These are phyloP conservation scores for Apophysomyces elegans DNA, from an alignment of 371 early-diverging fungal species.

Conservation along the genomic window DNA sequence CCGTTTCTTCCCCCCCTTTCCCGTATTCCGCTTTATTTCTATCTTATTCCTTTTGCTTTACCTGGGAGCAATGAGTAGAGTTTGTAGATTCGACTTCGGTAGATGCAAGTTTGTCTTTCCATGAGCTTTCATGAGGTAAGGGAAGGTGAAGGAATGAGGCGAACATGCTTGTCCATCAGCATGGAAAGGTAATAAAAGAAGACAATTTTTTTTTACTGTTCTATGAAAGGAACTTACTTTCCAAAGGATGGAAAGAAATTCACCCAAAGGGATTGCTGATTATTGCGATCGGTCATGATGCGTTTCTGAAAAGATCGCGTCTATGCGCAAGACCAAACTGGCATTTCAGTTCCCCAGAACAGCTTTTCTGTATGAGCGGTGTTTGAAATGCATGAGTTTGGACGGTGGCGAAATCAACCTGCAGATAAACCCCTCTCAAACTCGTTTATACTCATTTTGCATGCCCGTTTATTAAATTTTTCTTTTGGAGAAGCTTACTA, in stretches of 20 bases:
- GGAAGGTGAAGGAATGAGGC: too few relatives aligned
- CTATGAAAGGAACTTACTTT: neutral
- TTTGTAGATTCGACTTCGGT: neutral
- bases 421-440: too few relatives aligned
- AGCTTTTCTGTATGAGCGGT: too few relatives aligned
- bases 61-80: too few relatives aligned
- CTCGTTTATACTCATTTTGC: too few relatives aligned
- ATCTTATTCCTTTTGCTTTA: neutral
- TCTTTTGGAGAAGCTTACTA: too few relatives aligned
- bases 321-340: neutral
- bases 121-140: neutral
- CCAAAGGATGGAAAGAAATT: constrained; percentile 6
- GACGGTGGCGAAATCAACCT: too few relatives aligned
- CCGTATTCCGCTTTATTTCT: neutral
- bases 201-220: neutral
- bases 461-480: too few relatives aligned
- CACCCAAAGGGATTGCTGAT: neutral
- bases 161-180: constrained; percentile 3
- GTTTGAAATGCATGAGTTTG: too few relatives aligned
- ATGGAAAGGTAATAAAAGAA: neutral
- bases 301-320: neutral
- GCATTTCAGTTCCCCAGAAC: too few relatives aligned
- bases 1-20: neutral
- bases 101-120: neutral
- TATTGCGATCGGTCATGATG: too few relatives aligned